Evolutionary conservation across 805 yeast genomes (phyloP), one percentile per base, ranked within the genome.

Genomic region (Huiozyma sinensis): DNA sequence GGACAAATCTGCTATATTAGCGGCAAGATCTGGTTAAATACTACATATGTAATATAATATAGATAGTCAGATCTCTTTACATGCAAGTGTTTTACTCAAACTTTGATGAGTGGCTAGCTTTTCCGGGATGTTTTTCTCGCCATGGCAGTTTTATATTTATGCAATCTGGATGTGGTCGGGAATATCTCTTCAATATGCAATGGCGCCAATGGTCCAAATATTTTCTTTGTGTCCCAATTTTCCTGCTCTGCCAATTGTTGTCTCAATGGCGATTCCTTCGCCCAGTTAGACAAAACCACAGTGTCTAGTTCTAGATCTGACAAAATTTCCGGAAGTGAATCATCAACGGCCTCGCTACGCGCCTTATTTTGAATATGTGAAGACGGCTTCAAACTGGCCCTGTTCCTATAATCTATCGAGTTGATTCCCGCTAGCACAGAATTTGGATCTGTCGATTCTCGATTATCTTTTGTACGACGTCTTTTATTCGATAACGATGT

Each of bases 131-230:
- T 12, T 13, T 42, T 36, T 12, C 33, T 42, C 6, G 33, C 29
- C n/a, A 36, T 7, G 28, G 28, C 33, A 11, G 32, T 28, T 49
- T 82, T 68, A 44, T 70, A 64, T 49, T 73, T 69, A n/a, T 77
- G 67, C 3, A 72, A 60, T 42, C 71, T 66, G 3, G 77, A 64
- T n/a, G 49, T 50, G 33, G 49, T 54, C 32, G 69, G 72, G 56
- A 83, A 85, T 4, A 83, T 76, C 49, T 79, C 86, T 43, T 78
- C 85, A 65, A 81, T 77, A 42, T 78, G 74, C 46, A 83, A 64
- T 2, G 79, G 79, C 0, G 83, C 82, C 31, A 83, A 73, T 6
- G 83, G 81, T 0, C 95, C 95, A 64, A 87, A 85, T 1, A 86
- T 73, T 13, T 69, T 58, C 48, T 71, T 77, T 0, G 92, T 89